Conservation (phyloP, 768 basidiomycete species). For the Pisolithus microcarpus region DNA sequence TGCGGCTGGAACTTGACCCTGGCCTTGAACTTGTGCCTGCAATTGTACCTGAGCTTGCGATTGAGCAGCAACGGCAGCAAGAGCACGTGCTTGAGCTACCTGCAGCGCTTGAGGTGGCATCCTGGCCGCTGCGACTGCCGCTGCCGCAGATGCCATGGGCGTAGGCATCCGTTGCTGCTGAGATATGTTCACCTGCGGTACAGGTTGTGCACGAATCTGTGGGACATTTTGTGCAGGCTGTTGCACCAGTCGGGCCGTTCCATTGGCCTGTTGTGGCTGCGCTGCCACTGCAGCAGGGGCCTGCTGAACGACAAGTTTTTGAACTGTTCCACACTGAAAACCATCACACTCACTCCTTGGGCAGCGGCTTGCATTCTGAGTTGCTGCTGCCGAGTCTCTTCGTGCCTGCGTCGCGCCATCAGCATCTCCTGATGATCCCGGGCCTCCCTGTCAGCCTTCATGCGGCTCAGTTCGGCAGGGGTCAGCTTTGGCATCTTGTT, state of each 20-base stretch:
- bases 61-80: conserved; percentile 27
- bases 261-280: conserved; percentile 30
- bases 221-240: conserved; percentile 33
- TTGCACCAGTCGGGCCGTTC: conserved; percentile 24
- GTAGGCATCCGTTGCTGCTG: conserved; percentile 54
- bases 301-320: conserved; percentile 20
- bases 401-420: conserved; percentile 50
- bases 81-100: conserved; percentile 32
- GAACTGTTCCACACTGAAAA: background rate
- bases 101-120: conserved; percentile 42
- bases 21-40: conserved; percentile 35
- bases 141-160: conserved; percentile 31
- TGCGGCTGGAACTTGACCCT: conserved; percentile 27
- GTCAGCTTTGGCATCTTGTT: conserved; percentile 62
- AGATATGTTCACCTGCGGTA: conserved; percentile 52
- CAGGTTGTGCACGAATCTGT: conserved; percentile 35
- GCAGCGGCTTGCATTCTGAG: conserved; percentile 18
- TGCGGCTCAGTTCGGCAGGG: conserved; percentile 73
- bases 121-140: conserved; percentile 31
- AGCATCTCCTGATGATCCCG: conserved; percentile 47
- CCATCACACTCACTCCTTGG: conserved; percentile 13
- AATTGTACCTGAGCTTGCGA: conserved; percentile 25
- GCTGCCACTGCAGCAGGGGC: conserved; percentile 24
- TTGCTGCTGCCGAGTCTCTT: conserved; percentile 43
- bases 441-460: conserved; percentile 74